Evolutionary conservation across 169 alveolate genomes (phyloP), one percentile per base, ranked within the genome.

Genomic region (Cryptosporidium felis): DNA sequence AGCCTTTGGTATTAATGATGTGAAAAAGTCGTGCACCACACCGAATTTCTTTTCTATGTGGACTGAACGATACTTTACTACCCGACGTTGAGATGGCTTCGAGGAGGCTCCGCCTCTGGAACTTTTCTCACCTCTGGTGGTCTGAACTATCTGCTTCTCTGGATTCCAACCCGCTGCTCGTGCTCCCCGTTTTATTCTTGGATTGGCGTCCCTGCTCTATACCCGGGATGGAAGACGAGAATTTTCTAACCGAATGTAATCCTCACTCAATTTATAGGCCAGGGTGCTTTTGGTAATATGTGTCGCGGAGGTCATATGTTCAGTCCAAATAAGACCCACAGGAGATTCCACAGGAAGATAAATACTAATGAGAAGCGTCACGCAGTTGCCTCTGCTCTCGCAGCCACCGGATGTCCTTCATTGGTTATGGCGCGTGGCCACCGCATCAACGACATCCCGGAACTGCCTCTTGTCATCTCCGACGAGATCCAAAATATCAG

Each of bases 221-320:
- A n/a, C n/a, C n/a, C n/a, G n/a, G n/a, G n/a, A n/a, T n/a, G n/a
- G n/a, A n/a, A n/a, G n/a, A n/a, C n/a, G n/a, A n/a, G n/a, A n/a
- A n/a, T n/a, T n/a, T n/a, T n/a, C n/a, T n/a, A n/a, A n/a, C n/a
- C n/a, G n/a, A n/a, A n/a, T n/a, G n/a, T n/a, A n/a, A n/a, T n/a
- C n/a, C n/a, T n/a, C n/a, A n/a, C n/a, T n/a, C 5, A 88, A 93
- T 91, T 90, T 94, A 46, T 94, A 74, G 85, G 99, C 23, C 99
- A 98, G 95, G 99, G 97, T 45, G 99, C 99, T 65, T 97, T 97
- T 93, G 99, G 99, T 61, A 98, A 98, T 95, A 93, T 96, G 96
- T 97, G 99, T 89, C 93, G 99, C 79, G 99, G 98, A 58, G 99
- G 99, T 80, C 98, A 99, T 67, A 97, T 98, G 99, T 97, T 95